A percentile compares a stretch with the other conserved stretches of the same genome.
Conservation (phyloP, 768 basidiomycete species). For the Imleria badia region DNA sequence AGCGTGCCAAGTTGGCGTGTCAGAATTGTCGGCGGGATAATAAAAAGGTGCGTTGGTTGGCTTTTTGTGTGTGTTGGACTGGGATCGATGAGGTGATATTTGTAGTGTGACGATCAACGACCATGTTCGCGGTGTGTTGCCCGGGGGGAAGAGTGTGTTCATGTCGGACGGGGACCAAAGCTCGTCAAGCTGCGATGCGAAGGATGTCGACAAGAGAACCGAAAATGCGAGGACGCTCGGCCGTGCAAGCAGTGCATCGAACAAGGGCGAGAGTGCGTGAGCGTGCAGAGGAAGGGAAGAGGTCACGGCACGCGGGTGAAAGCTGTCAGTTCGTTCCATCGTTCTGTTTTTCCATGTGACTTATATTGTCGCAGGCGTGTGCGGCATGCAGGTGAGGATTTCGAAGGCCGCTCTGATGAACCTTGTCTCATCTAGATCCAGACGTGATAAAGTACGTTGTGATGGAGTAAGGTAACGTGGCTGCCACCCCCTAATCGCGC, state of each 20-base stretch:
- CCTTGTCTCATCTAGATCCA: slow-evolving; percentile 27
- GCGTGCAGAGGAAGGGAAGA: slow-evolving; percentile 48
- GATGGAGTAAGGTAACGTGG: slow-evolving; percentile 51
- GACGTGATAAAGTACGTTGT: slow-evolving; percentile 63
- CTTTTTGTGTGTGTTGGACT: not conserved
- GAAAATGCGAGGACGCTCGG: slow-evolving; percentile 57
- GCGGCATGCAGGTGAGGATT: slow-evolving; percentile 53
- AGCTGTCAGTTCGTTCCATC: slow-evolving; percentile 42
- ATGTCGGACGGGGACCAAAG: slow-evolving; percentile 56
- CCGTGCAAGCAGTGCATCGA: slow-evolving; percentile 56
- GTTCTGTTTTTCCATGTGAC: slow-evolving; percentile 6
- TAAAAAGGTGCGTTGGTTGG: slow-evolving; percentile 54
- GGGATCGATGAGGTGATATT: not conserved
- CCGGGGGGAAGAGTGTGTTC: slow-evolving; percentile 54
- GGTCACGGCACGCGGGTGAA: slow-evolving; percentile 63
- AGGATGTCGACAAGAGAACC: slow-evolving; percentile 53
- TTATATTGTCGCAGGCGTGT: slow-evolving; percentile 47
- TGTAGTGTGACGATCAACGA: slow-evolving; percentile 60
- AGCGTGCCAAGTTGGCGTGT: slow-evolving; percentile 60
- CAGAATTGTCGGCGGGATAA: slow-evolving; percentile 61
- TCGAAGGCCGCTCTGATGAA: slow-evolving; percentile 4
- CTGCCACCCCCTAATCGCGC: not conserved
- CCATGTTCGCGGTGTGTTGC: slow-evolving; percentile 61
- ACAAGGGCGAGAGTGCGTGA: slow-evolving; percentile 46
- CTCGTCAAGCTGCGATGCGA: slow-evolving; percentile 61